phyloP scores from a whole-genome alignment of 2,329 filamentous ascomycete genomes.

The Neofusicoccum ribis region DNA sequence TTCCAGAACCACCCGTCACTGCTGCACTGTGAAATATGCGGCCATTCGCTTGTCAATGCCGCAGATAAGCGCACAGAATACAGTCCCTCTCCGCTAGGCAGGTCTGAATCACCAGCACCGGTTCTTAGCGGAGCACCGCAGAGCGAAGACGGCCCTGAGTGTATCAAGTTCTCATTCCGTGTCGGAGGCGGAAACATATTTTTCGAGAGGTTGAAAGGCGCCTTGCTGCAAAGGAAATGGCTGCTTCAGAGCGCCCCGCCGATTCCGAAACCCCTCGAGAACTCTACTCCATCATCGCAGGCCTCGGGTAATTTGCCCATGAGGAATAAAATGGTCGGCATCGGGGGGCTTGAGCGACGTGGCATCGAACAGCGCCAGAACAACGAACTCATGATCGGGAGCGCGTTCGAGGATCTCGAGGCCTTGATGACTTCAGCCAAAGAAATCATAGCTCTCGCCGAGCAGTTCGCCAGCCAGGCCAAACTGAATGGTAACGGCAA shows the following conservation, averaged over 20 bases:
- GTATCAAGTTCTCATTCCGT: slow-evolving; percentile 89
- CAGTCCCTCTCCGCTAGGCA: slow-evolving; percentile 36
- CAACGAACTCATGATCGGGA: slow-evolving; percentile 89
- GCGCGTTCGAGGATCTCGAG: slow-evolving; percentile 92
- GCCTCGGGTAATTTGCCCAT: slow-evolving; percentile 24
- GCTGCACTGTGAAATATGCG: slow-evolving; percentile 85
- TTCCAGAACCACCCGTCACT: slow-evolving; percentile 91
- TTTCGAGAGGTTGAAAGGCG: slow-evolving; percentile 81
- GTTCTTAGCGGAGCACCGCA: slow-evolving; percentile 50
- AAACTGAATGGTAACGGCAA: slow-evolving; percentile 56
- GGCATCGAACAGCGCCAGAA: slow-evolving; percentile 84
- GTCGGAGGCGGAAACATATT: slow-evolving; percentile 87
- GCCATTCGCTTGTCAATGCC: slow-evolving; percentile 67
- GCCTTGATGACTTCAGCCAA: slow-evolving; percentile 97
- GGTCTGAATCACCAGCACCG: slow-evolving; percentile 78
- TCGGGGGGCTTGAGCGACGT: slow-evolving; percentile 86
- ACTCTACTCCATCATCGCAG: slow-evolving; percentile 16
- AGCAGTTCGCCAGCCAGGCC: slow-evolving; percentile 74
- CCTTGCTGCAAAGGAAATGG: slow-evolving; percentile 94
- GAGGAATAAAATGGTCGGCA: slow-evolving; percentile 69
- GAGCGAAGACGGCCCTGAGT: slow-evolving; percentile 65
- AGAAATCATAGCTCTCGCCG: slow-evolving; percentile 89
- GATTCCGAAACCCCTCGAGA: slow-evolving; percentile 63
- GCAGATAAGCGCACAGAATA: slow-evolving; percentile 43
- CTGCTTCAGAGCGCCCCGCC: slow-evolving; percentile 86